Conservation (phyloP, 2,329 filamentous ascomycete species). For the Fusarium dlaminii region DNA sequence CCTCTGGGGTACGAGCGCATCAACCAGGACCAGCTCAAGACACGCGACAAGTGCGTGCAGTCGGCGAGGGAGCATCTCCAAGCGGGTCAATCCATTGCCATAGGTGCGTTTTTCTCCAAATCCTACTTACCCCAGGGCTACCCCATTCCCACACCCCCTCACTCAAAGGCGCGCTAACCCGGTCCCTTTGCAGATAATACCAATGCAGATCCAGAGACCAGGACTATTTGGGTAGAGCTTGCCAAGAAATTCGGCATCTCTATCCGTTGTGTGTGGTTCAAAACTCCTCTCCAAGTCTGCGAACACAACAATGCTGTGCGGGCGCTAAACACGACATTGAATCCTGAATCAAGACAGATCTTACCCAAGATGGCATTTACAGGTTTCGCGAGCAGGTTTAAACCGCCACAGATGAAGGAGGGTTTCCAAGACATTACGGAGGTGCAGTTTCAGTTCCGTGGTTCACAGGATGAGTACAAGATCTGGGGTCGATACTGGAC, state of each 20-base stretch:
- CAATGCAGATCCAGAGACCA: slow-evolving; percentile 83
- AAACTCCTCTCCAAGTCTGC: slow-evolving; percentile 72
- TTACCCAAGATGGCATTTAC: slow-evolving; percentile 85
- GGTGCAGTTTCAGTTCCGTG: slow-evolving; percentile 80
- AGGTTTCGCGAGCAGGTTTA: slow-evolving; percentile 77
- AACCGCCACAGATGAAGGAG: slow-evolving; percentile 75
- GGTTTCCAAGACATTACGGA: slow-evolving; percentile 84
- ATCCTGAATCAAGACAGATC: slow-evolving; percentile 79
- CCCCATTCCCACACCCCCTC: slow-evolving; percentile 26
- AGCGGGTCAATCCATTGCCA: slow-evolving; percentile 73
- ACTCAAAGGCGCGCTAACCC: slow-evolving; percentile 8
- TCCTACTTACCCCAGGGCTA: neutral
- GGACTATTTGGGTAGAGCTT: slow-evolving; percentile 80
- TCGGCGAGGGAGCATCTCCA: slow-evolving; percentile 72
- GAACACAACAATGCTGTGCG: slow-evolving; percentile 91
- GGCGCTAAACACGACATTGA: slow-evolving; percentile 75
- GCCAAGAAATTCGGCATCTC: slow-evolving; percentile 76
- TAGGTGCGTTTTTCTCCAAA: slow-evolving; percentile 70
- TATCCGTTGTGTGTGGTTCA: slow-evolving; percentile 88
- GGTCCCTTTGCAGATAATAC: slow-evolving; percentile 77
- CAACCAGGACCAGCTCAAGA: slow-evolving; percentile 91
- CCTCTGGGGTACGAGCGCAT: slow-evolving; percentile 83
- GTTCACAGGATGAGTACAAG: slow-evolving; percentile 71
- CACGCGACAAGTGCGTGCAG: slow-evolving; percentile 75
- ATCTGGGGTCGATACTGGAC: slow-evolving; percentile 85